Evolutionary conservation across 1,139 yeast species (phyloP), one percentile per base, ranked within the genome.

Genomic region (Diutina rugosa): DNA sequence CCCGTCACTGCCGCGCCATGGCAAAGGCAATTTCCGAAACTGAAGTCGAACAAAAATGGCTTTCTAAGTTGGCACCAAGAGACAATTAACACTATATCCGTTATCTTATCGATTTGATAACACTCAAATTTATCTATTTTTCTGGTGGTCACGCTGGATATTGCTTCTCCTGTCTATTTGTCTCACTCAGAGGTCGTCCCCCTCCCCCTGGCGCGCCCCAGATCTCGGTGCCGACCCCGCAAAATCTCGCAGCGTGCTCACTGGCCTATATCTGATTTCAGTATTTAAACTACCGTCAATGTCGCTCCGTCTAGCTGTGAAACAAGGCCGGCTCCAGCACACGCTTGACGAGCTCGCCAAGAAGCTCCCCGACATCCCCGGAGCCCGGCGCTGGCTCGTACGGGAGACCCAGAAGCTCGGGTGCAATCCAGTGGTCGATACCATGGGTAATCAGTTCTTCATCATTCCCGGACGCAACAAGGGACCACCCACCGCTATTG

Each of bases 361-460:
- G 10, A n/a, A 18, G 46, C 46, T 44, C 8, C 46, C 46, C 46
- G 46, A 44, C 26, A 18, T 44, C 26, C 46, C 46, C 26, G 46
- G 26, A 6, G 46, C 46, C n/a, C 46, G 46, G 18, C 46, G 46
- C 61, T 85, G 90, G 90, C 81, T 84, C 63, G 72, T 80, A 47
- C 63, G 62, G 10, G 86, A 85, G 63, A 73, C 80, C 9, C 71
- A 72, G 58, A 58, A 63, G 4, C 66, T 85, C 44, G 90, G 89
- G 0, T 85, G 90, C 65, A 64, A 69, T 10, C 74, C 84, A 28
- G 79, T 74, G 46, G 69, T 85, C 54, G 91, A 85, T 66, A 76
- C 79, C 58, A 60, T 84, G 66, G 90, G 91, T 18, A 84, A 81
- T 64, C 83, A 84, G 46, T 85, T 84, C 68, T 85, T 86, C 16